Percentiles rank a stretch among this genome's conserved stretches.
Evolutionary conservation across 768 basidiomycete genomes (phyloP).

Genomic region (Termitomyces sp.): DNA sequence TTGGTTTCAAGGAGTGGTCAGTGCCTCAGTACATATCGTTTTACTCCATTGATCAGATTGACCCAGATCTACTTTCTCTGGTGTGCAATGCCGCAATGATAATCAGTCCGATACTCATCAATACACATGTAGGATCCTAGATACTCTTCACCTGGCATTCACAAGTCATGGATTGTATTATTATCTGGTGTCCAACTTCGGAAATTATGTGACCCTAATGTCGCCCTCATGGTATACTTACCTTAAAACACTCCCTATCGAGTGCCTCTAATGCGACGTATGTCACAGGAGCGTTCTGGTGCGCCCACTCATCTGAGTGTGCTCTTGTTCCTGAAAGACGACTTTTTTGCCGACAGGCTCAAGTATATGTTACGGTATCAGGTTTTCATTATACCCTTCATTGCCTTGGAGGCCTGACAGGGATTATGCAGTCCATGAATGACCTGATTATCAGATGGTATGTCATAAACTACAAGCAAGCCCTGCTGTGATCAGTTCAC

Average conservation of each 20-base stretch:
- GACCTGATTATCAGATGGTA: constrained; percentile 27
- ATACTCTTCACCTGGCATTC: constrained; percentile 11
- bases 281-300: constrained; percentile 8
- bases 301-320: background rate
- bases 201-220: constrained; percentile 2
- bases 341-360: background rate
- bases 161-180: constrained; percentile 11
- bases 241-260: background rate
- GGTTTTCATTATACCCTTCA: background rate
- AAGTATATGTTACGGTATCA: constrained; percentile 10
- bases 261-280: background rate
- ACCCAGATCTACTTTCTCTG: constrained; percentile 10
- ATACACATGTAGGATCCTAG: constrained; percentile 7
- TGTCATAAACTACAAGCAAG: background rate
- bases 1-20: constrained; percentile 8
- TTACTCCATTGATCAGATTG: background rate
- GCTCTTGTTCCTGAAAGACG: background rate
- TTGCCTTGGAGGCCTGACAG: background rate
- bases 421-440: constrained; percentile 12
- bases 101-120: background rate
- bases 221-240: constrained; percentile 4
- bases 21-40: background rate
- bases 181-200: constrained; percentile 12
- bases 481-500: background rate
- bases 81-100: background rate